Evolutionary conservation across 225 moss, liverwort and hornwort genomes (phyloP).

Genomic region (Straminergon stramineum): DNA sequence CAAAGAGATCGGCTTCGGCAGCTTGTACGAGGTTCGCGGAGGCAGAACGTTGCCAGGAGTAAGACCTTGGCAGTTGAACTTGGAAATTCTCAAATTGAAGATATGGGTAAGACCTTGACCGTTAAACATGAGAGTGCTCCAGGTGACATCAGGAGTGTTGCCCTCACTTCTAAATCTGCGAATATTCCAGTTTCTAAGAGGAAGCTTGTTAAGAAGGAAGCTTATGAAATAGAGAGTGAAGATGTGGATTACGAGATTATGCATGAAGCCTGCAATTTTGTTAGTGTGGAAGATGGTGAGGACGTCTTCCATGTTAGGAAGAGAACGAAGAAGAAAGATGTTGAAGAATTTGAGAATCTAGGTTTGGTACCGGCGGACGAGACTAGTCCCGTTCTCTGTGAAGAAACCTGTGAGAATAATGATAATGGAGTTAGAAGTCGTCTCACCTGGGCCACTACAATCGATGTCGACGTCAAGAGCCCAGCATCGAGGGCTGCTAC

Average conservation of each 20-base stretch:
- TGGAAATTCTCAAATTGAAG: background rate
- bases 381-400: background rate
- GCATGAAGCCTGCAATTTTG: slow-evolving; percentile 9
- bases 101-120: background rate
- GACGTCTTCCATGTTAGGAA: slow-evolving; percentile 20
- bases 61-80: background rate
- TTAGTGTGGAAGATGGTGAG: slow-evolving; percentile 1
- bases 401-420: background rate
- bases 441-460: background rate
- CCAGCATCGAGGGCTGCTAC: background rate
- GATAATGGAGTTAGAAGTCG: background rate
- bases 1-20: slow-evolving; percentile 24
- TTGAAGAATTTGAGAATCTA: background rate
- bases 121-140: background rate
- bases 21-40: slow-evolving; percentile 20
- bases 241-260: background rate
- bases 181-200: background rate
- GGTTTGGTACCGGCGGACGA: background rate
- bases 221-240: background rate
- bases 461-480: background rate
- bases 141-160: background rate
- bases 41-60: background rate
- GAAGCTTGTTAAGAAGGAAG: background rate
- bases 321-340: slow-evolving; percentile 6
- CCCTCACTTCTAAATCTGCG: background rate